Percentiles rank a stretch among this genome's conserved stretches.
These are phyloP conservation scores for Trichoderma sp. DNA, from an alignment of 2,329 filamentous ascomycete species.

Conservation along the genomic window DNA sequence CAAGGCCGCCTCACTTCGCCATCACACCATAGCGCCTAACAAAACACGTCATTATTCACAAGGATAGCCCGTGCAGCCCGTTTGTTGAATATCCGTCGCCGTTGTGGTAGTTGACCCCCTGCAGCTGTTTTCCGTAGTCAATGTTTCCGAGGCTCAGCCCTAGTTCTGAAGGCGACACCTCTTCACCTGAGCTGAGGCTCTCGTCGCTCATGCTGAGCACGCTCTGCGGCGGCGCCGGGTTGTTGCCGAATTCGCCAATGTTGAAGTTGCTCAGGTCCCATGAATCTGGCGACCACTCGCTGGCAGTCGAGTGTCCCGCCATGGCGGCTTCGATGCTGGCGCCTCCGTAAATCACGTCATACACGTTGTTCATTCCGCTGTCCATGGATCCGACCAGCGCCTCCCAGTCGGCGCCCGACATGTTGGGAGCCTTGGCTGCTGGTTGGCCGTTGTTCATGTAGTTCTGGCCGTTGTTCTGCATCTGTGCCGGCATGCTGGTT, in stretches of 20 bases:
- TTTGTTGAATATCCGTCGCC: constrained; percentile 8
- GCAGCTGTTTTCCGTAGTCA: constrained; percentile 33
- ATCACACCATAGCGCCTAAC: constrained; percentile 9
- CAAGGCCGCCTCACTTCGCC: neutral
- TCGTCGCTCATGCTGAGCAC: constrained; percentile 57
- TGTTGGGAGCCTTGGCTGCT: constrained; percentile 37
- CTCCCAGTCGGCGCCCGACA: constrained; percentile 75
- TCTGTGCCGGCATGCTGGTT: constrained; percentile 38
- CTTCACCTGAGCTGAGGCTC: constrained; percentile 55
- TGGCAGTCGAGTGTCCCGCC: constrained; percentile 37
- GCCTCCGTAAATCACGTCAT: constrained; percentile 75
- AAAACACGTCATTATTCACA: constrained; percentile 12
- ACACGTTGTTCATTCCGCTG: constrained; percentile 76
- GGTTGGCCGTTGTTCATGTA: constrained; percentile 22
- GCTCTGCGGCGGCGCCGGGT: constrained; percentile 47
- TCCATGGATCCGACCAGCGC: constrained; percentile 76
- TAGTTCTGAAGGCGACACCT: constrained; percentile 45
- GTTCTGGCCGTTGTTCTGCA: neutral
- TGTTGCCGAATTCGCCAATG: constrained; percentile 46
- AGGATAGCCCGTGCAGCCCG: constrained; percentile 6
- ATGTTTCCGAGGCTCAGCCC: constrained; percentile 41
- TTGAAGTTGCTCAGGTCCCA: constrained; percentile 54
- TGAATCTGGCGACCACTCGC: constrained; percentile 55
- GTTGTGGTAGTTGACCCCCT: constrained; percentile 10
- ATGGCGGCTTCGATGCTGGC: constrained; percentile 48